phyloP scores from a whole-genome alignment of 805 yeast genomes.

The Torulaspora maleeae region DNA sequence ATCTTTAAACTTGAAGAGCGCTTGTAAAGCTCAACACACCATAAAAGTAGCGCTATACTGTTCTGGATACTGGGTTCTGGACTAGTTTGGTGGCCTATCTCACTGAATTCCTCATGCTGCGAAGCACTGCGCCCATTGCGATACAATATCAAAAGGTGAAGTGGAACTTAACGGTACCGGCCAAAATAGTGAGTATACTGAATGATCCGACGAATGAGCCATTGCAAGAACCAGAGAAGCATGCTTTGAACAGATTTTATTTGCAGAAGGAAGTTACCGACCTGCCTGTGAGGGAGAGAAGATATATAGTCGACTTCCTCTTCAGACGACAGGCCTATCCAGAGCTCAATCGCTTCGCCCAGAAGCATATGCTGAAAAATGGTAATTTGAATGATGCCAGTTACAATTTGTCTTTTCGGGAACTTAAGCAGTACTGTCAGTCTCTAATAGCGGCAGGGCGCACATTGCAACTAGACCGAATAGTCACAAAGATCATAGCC shows the following conservation, averaged over 20 bases:
- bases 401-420: slow-evolving; percentile 18
- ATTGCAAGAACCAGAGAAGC: slow-evolving; percentile 5
- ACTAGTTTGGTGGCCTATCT: background rate
- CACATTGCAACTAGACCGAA: slow-evolving; percentile 11
- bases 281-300: slow-evolving; percentile 11
- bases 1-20: background rate
- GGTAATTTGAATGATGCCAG: slow-evolving; percentile 4
- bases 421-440: slow-evolving; percentile 20
- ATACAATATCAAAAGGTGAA: slow-evolving; percentile 11
- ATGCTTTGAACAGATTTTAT: slow-evolving; percentile 5
- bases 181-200: slow-evolving; percentile 9
- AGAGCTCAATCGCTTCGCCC: slow-evolving; percentile 18
- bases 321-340: slow-evolving; percentile 18
- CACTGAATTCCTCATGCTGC: slow-evolving; percentile 10
- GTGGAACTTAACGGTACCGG: slow-evolving; percentile 12
- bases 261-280: slow-evolving; percentile 1
- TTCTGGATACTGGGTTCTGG: background rate
- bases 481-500: slow-evolving; percentile 18
- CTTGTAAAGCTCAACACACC: background rate
- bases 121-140: slow-evolving; percentile 17
- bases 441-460: slow-evolving; percentile 17
- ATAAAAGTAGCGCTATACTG: background rate
- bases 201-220: slow-evolving; percentile 4
- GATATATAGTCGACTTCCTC: slow-evolving; percentile 18
- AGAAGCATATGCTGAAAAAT: slow-evolving; percentile 15